Conservation (phyloP, 2,329 filamentous ascomycete genomes). For the Phialophora expanda region DNA sequence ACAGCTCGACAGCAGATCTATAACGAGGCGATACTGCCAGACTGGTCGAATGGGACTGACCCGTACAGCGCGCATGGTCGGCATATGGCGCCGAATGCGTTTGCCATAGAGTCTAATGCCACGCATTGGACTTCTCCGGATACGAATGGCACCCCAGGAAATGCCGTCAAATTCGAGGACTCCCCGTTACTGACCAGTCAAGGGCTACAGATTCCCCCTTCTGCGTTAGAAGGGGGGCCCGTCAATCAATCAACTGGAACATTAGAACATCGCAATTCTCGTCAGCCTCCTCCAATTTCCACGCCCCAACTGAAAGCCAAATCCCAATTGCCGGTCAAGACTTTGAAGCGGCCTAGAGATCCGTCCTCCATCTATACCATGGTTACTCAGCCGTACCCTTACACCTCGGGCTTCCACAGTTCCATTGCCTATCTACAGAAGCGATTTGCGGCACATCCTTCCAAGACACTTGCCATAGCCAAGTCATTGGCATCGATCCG, state of each 20-base stretch:
- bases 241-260: slow-evolving; percentile 30
- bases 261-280: slow-evolving; percentile 45
- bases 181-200: slow-evolving; percentile 45
- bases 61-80: slow-evolving; percentile 45
- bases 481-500: slow-evolving; percentile 87
- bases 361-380: slow-evolving; percentile 85
- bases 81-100: slow-evolving; percentile 59
- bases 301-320: slow-evolving; percentile 53
- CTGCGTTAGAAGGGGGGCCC: slow-evolving; percentile 17
- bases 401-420: slow-evolving; percentile 87
- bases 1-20: slow-evolving; percentile 49
- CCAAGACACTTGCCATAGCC: slow-evolving; percentile 80
- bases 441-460: slow-evolving; percentile 68
- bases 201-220: slow-evolving; percentile 27
- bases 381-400: slow-evolving; percentile 89
- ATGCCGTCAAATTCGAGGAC: slow-evolving; percentile 39
- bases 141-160: slow-evolving; percentile 60
- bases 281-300: slow-evolving; percentile 46
- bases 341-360: slow-evolving; percentile 64
- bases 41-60: slow-evolving; percentile 51
- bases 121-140: slow-evolving; percentile 63
- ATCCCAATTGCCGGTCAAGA: slow-evolving; percentile 39
- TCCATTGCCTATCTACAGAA: slow-evolving; percentile 79
- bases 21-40: slow-evolving; percentile 52
- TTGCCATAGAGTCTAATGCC: slow-evolving; percentile 65